A percentile compares a stretch with the other conserved stretches of the same genome.
Conservation (phyloP, 2,329 filamentous ascomycete genomes). For the Monosporascus sp. region DNA sequence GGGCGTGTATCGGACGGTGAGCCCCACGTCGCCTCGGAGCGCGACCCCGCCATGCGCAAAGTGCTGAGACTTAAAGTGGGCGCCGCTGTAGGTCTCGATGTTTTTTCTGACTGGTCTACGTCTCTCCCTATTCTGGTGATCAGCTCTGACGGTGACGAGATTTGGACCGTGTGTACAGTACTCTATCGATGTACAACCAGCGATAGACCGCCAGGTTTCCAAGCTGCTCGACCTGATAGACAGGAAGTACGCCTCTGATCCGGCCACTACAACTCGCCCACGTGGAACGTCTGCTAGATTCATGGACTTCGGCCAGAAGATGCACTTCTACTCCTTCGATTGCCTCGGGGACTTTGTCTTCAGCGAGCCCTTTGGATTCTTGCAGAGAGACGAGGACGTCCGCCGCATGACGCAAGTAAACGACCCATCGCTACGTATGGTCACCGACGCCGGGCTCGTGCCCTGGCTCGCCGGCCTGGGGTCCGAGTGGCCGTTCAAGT, state of each 20-base stretch:
- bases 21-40: slow-evolving; percentile 30
- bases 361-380: slow-evolving; percentile 46
- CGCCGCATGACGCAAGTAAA: slow-evolving; percentile 40
- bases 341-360: slow-evolving; percentile 48
- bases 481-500: slow-evolving; percentile 30
- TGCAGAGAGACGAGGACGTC: slow-evolving; percentile 43
- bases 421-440: slow-evolving; percentile 32
- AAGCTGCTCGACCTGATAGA: slow-evolving; percentile 40
- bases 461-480: slow-evolving; percentile 29
- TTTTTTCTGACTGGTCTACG: not conserved
- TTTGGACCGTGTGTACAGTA: too few relatives aligned
- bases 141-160: slow-evolving; percentile 47
- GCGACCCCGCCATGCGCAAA: slow-evolving; percentile 29
- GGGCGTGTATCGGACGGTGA: slow-evolving; percentile 30
- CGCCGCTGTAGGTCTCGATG: slow-evolving; percentile 29
- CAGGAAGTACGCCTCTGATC: slow-evolving; percentile 31
- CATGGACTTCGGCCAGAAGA: slow-evolving; percentile 35
- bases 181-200: too few relatives aligned
- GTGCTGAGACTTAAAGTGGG: slow-evolving; percentile 38
- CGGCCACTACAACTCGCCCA: too few relatives aligned
- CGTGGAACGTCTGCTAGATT: too few relatives aligned
- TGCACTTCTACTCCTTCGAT: slow-evolving; percentile 49
- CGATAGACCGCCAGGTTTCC: slow-evolving; percentile 32
- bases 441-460: slow-evolving; percentile 31
- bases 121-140: slow-evolving; percentile 5